Evolutionary conservation across 2,329 filamentous ascomycete genomes (phyloP).

Genomic region (Monosporascus sp.): DNA sequence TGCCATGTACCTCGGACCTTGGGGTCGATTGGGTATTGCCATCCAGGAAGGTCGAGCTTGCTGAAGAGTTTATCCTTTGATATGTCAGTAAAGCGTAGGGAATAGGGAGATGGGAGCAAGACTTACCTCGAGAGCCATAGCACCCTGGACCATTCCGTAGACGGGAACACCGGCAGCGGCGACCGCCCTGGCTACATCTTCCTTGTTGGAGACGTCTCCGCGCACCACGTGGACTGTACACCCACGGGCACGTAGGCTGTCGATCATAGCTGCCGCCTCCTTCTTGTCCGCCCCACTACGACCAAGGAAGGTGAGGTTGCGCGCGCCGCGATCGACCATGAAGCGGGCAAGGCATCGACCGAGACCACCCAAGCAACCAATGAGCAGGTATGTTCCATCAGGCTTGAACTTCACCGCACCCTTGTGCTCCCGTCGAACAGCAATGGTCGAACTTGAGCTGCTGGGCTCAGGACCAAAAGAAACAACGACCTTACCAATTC

Average conservation of each 20-base stretch:
- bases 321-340: slow-evolving; percentile 26
- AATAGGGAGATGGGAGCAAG: background rate
- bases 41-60: slow-evolving; percentile 27
- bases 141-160: slow-evolving; percentile 35
- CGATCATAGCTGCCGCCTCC: slow-evolving; percentile 3
- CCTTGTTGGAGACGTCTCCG: slow-evolving; percentile 22
- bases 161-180: slow-evolving; percentile 25
- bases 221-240: background rate
- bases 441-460: background rate
- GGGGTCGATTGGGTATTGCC: slow-evolving; percentile 28
- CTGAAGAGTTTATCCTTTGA: slow-evolving; percentile 31
- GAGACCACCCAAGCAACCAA: slow-evolving; percentile 31
- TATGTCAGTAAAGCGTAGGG: background rate
- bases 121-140: slow-evolving; percentile 33
- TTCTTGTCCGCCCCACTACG: slow-evolving; percentile 17
- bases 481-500: slow-evolving; percentile 12
- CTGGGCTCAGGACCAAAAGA: slow-evolving; percentile 1
- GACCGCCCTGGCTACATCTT: slow-evolving; percentile 23
- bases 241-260: too few relatives aligned
- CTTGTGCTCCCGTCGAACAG: slow-evolving; percentile 5
- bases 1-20: slow-evolving; percentile 42
- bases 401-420: slow-evolving; percentile 5
- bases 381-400: slow-evolving; percentile 27
- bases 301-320: slow-evolving; percentile 24
- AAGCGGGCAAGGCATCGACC: slow-evolving; percentile 25